These are phyloP conservation scores for Trypanosoma theileri DNA, from an alignment of 208 protist species.

Conservation along the genomic window DNA sequence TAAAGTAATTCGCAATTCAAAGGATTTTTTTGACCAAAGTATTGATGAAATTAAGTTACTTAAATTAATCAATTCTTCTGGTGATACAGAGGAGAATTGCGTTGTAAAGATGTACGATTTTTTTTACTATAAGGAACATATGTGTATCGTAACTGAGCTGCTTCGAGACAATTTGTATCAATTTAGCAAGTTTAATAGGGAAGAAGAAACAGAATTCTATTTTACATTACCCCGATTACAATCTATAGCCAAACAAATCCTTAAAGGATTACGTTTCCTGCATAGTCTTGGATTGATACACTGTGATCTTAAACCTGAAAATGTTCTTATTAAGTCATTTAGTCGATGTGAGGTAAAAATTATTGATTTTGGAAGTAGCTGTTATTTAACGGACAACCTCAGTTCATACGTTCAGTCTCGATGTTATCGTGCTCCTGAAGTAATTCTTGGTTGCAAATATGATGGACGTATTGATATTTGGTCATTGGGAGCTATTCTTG, in stretches of 20 bases:
- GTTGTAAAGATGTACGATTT: conserved; percentile 84
- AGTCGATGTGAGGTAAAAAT: conserved; percentile 74
- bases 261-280: conserved; percentile 71
- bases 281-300: conserved; percentile 85
- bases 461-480: conserved; percentile 95
- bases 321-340: conserved; percentile 86
- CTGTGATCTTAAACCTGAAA: conserved; percentile 90
- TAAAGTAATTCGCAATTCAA: conserved; percentile 95
- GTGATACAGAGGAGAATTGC: conserved; percentile 61
- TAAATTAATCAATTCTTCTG: conserved; percentile 75
- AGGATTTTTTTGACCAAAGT: conserved; percentile 94
- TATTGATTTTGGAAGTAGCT: conserved; percentile 86
- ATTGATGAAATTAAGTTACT: conserved; percentile 95
- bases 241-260: conserved; percentile 66
- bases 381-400: conserved; percentile 74
- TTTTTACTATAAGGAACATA: conserved; percentile 93
- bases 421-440: conserved; percentile 71
- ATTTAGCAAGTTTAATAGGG: conserved; percentile 79
- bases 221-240: conserved; percentile 87
- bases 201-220: conserved; percentile 61
- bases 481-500: conserved; percentile 95
- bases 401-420: conserved; percentile 69
- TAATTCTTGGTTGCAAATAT: conserved; percentile 76
- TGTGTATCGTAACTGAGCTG: conserved; percentile 94
- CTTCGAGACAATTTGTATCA: conserved; percentile 92